Evolutionary conservation across 331 rosid genomes (phyloP), one percentile per base, ranked within the genome.

Genomic region (Spiraea crenata): DNA sequence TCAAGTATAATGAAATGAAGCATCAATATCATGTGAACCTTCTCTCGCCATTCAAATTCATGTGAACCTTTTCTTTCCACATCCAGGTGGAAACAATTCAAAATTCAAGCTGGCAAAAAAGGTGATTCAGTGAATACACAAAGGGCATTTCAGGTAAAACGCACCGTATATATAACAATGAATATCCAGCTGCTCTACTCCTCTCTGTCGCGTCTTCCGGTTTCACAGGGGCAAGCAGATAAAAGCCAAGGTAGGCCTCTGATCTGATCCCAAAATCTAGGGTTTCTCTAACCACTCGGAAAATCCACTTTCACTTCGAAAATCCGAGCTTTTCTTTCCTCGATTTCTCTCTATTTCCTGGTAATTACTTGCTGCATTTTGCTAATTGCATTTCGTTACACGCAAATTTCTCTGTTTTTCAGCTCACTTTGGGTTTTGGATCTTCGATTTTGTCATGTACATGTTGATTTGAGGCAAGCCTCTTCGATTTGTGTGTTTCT

Each of bases 211-310:
- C 77, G 81, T 79, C 84, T 82, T 80, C 65, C 76, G 84, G 67
- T 84, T 75, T 84, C 83, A 56, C 77, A 75, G 65, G 35, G 87
- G 65, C 76, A 82, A 41, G 85, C 82, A 62, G 86, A 80, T 70
- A 81, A 74, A 84, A 80, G 89, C 88, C 82, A n/a, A 59, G 10
- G 40, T 42, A 67, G 64, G 74, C 73, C 64, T 54, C 65, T 66
- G 65, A 67, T 54, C 65, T 66, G 65, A 67, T 88, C 92, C 97
- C 88, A 83, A 87, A 91, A 86, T 89, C 90, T 86, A 91, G 95
- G 89, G 85, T 84, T 25, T 85, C 71, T 58, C 51, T 65, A 31
- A 61, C 41, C 63, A 17, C 57, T 61, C 51, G 57, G 57, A 58
- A 63, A 10, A 5, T 35, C 35, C 58, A 59, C 57, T 58, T 5